These are phyloP conservation scores for Mycotypha africana DNA, from an alignment of 371 early-diverging fungal species.

Conservation along the genomic window DNA sequence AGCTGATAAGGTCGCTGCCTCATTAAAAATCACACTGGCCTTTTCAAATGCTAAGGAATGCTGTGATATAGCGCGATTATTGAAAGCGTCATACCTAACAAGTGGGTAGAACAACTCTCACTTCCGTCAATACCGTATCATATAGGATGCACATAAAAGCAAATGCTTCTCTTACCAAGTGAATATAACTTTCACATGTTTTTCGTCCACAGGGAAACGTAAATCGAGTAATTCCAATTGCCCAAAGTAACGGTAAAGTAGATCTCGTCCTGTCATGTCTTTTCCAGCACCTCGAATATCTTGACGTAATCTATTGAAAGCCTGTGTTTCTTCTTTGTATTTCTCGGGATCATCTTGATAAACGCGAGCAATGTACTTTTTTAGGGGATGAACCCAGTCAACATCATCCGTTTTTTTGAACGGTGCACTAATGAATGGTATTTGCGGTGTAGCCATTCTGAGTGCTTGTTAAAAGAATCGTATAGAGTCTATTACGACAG, in stretches of 20 bases:
- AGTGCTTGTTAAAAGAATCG: too few relatives aligned
- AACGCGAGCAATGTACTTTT: slow-evolving; percentile 72
- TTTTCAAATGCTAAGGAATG: slow-evolving; percentile 94
- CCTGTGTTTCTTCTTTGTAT: slow-evolving; percentile 76
- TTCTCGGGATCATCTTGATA: slow-evolving; percentile 93
- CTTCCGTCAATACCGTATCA: background rate
- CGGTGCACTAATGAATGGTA: slow-evolving; percentile 57
- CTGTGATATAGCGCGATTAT: slow-evolving; percentile 53
- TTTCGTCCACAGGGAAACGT: slow-evolving; percentile 89
- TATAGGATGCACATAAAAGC: background rate
- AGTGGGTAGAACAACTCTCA: background rate
- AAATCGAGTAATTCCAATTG: slow-evolving; percentile 93
- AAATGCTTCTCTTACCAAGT: slow-evolving; percentile 85
- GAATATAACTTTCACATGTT: slow-evolving; percentile 81
- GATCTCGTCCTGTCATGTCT: slow-evolving; percentile 87
- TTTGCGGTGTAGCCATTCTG: slow-evolving; percentile 50
- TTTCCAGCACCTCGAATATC: slow-evolving; percentile 93
- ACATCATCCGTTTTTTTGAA: slow-evolving; percentile 67
- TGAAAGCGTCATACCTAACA: slow-evolving; percentile 83
- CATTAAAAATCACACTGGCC: slow-evolving; percentile 92
- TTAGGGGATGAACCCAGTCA: slow-evolving; percentile 81
- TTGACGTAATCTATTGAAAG: slow-evolving; percentile 87
- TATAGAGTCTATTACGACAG: too few relatives aligned
- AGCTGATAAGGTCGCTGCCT: slow-evolving; percentile 75
- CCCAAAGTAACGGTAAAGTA: slow-evolving; percentile 92